phyloP scores from a whole-genome alignment of 2,329 filamentous ascomycete species.

The Pyrenophora graminea region DNA sequence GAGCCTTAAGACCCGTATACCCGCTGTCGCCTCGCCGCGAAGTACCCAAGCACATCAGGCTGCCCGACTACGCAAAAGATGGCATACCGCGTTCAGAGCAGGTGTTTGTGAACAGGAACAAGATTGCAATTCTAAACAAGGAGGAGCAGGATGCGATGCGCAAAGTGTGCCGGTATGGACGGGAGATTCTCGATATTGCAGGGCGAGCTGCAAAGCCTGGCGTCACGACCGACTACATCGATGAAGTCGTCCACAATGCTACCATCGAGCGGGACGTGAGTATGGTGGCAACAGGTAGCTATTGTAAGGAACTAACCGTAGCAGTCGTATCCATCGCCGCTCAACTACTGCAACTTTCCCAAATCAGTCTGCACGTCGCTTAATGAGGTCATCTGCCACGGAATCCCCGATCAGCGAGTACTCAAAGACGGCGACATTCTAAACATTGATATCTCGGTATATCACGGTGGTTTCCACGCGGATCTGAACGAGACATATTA shows the following conservation, averaged over 20 bases:
- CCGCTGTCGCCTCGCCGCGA: slow-evolving; percentile 46
- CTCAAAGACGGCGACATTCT: slow-evolving; percentile 92
- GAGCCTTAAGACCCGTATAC: slow-evolving; percentile 82
- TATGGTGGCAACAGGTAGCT: slow-evolving; percentile 1
- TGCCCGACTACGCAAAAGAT: slow-evolving; percentile 86
- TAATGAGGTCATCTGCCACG: slow-evolving; percentile 98
- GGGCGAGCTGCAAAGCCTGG: slow-evolving; percentile 84
- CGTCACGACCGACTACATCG: slow-evolving; percentile 92
- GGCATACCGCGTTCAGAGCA: slow-evolving; percentile 73
- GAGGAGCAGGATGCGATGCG: slow-evolving; percentile 87
- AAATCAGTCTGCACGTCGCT: slow-evolving; percentile 97
- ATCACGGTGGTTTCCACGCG: slow-evolving; percentile 92
- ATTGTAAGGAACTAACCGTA: slow-evolving; percentile 17
- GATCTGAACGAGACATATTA: slow-evolving; percentile 99
- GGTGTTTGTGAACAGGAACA: slow-evolving; percentile 71
- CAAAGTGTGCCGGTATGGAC: slow-evolving; percentile 81
- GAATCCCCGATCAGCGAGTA: slow-evolving; percentile 88
- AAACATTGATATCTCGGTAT: slow-evolving; percentile 94
- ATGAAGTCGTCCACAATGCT: slow-evolving; percentile 92
- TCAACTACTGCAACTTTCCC: slow-evolving; percentile 95
- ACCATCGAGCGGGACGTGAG: slow-evolving; percentile 89
- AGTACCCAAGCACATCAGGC: slow-evolving; percentile 77
- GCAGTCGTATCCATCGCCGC: slow-evolving; percentile 89
- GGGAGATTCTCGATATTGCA: slow-evolving; percentile 92
- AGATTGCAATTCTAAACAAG: slow-evolving; percentile 79